Base-by-base conservation (phyloP, 2,329 filamentous ascomycete genomes). In the Nigrospora sphaerica region DNA sequence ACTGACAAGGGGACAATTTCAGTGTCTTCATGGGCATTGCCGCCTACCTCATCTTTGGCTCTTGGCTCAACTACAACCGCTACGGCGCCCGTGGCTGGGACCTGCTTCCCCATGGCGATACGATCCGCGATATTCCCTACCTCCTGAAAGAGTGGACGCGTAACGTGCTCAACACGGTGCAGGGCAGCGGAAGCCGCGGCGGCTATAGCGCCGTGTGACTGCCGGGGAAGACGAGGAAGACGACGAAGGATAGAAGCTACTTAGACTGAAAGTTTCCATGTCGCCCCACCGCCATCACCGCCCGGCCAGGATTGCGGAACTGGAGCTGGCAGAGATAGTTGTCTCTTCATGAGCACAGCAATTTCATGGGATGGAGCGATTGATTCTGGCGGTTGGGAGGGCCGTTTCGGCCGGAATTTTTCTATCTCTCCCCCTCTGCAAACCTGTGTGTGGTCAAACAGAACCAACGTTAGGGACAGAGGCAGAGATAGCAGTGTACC, bases 51-150 rank as follows among this genome's bases (percentile, higher is more conserved):
- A 95, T 97, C 64, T 97, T 97, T 62, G 91, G 92, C 53, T 95
- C 91, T 17, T 98, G 93, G 93, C 83, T 97, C 64, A 97, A 97
- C 74, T 97, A 97, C 77, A 96, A 90, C 72, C 87, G 91, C 51
- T 95, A 95, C 67, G 92, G 92, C 41, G 91, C 92, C 44, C 80
- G 92, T 39, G 93, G 93, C 47, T 97, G 91, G 91, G 93, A 97
- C 60, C 77, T 96, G 16, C 74, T 97, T 16, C 93, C 93, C 13
- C 92, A 97, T 63, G 87, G 87, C 54, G 93, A 98, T 65, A 86
- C 88, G 0, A 86, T 97, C 57, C 84, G 92, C 53, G 93, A 98
- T 61, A 70, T 96, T 17, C 93, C 93, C 3, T 97, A 96, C 62
- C 77, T 97, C 45, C 68, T 95, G 52, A 91, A 92, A 68, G 93